These are phyloP conservation scores for Penicillium robsamsonii DNA, from an alignment of 495 filamentous ascomycete species.

Conservation along the genomic window DNA sequence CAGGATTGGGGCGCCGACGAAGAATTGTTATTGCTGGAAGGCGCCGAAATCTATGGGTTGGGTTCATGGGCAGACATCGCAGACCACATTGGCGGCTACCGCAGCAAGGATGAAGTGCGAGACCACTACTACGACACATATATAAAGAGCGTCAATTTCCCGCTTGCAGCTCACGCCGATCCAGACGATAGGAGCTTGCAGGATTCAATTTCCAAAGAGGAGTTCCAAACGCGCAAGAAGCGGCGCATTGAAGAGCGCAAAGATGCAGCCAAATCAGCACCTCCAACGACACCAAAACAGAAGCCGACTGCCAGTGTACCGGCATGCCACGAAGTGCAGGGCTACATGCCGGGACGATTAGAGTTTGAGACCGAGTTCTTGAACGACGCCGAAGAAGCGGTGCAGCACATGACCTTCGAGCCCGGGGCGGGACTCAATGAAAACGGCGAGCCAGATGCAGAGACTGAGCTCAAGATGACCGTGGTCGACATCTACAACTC, in stretches of 20 bases:
- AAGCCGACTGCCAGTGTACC: constrained; percentile 94
- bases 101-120: constrained; percentile 89
- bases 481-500: constrained; percentile 99
- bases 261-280: constrained; percentile 79
- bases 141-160: constrained; percentile 76
- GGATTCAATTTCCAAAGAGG: constrained; percentile 78
- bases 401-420: constrained; percentile 97
- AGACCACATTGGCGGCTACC: constrained; percentile 94
- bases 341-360: constrained; percentile 96
- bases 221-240: constrained; percentile 94
- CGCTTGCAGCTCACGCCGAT: constrained; percentile 78
- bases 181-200: constrained; percentile 75
- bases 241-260: constrained; percentile 89
- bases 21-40: constrained; percentile 87
- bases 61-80: constrained; percentile 98
- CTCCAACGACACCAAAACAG: constrained; percentile 82
- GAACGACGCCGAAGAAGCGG: constrained; percentile 97
- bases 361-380: constrained; percentile 98
- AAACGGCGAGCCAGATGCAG: constrained; percentile 82
- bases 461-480: constrained; percentile 95
- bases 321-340: constrained; percentile 94
- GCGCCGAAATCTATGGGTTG: constrained; percentile 94
- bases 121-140: constrained; percentile 91
- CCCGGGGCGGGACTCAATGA: constrained; percentile 89
- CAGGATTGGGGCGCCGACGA: constrained; percentile 97